Percentiles rank a stretch among this genome's conserved stretches.
Evolutionary conservation across 2,329 filamentous ascomycete species (phyloP).

Genomic region (Parastagonospora avenae): DNA sequence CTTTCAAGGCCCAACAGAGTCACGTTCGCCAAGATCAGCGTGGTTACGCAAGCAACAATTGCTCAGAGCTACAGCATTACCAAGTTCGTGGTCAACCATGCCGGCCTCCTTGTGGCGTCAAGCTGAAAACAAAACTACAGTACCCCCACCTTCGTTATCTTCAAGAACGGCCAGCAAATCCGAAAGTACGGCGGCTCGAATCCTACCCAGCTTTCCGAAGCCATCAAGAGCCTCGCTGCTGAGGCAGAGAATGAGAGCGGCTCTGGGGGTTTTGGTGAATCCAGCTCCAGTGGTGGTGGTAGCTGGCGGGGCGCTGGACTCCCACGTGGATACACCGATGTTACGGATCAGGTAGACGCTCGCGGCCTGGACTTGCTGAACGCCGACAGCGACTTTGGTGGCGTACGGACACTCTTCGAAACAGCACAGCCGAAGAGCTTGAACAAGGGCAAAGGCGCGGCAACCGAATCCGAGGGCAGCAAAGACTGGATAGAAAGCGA

Average conservation of each 20-base stretch:
- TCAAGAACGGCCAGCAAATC: constrained; percentile 69
- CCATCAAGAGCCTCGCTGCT: constrained; percentile 71
- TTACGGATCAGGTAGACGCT: constrained; percentile 80
- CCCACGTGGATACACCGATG: constrained; percentile 80
- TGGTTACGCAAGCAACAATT: constrained; percentile 75
- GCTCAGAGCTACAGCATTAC: constrained; percentile 74
- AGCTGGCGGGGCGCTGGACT: constrained; percentile 76
- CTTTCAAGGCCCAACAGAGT: constrained; percentile 74
- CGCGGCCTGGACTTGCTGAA: constrained; percentile 87
- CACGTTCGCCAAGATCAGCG: constrained; percentile 87
- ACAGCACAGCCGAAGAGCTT: constrained; percentile 68
- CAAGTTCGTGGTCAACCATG: constrained; percentile 53
- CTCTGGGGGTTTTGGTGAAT: constrained; percentile 48
- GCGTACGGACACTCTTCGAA: constrained; percentile 77
- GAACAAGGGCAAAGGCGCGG: constrained; percentile 56
- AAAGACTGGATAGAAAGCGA: constrained; percentile 94
- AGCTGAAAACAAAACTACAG: constrained; percentile 38
- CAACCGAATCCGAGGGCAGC: constrained; percentile 59
- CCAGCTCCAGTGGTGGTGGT: constrained; percentile 52
- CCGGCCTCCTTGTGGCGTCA: not conserved
- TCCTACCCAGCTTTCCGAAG: constrained; percentile 69
- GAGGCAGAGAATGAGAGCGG: constrained; percentile 62
- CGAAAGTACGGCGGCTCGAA: constrained; percentile 78
- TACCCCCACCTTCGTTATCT: constrained; percentile 90
- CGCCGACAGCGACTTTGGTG: constrained; percentile 75